Evolutionary conservation across 257 asterid species (phyloP).

Genomic region (Avicennia marina): DNA sequence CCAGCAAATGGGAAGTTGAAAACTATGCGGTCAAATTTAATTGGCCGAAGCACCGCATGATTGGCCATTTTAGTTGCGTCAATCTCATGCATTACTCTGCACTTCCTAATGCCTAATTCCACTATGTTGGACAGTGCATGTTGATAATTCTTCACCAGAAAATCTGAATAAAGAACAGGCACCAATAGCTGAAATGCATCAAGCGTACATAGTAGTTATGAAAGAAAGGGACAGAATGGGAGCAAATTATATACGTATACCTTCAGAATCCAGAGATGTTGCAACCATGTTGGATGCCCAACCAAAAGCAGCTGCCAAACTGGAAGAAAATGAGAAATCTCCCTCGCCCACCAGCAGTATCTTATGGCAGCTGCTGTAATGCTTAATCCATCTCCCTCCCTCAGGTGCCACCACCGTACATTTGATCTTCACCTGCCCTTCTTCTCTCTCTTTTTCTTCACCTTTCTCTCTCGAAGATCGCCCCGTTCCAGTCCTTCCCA

Average conservation of each 20-base stretch:
- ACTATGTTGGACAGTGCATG: slow-evolving; percentile 30
- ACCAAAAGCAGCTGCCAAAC: slow-evolving; percentile 37
- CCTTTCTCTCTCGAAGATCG: neutral
- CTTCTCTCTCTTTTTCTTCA: neutral
- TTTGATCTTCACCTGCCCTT: neutral
- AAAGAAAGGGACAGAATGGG: neutral
- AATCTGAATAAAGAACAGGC: slow-evolving; percentile 1
- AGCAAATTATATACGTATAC: neutral
- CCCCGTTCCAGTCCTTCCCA: neutral
- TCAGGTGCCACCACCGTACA: neutral
- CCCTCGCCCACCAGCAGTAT: slow-evolving; percentile 54
- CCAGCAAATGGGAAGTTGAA: slow-evolving; percentile 50
- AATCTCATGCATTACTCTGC: slow-evolving; percentile 34
- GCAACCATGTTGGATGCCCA: slow-evolving; percentile 31
- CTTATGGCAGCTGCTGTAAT: slow-evolving; percentile 28
- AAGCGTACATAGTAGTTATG: too few species aligned
- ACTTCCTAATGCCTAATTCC: slow-evolving; percentile 21
- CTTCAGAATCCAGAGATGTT: slow-evolving; percentile 32
- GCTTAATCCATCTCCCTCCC: slow-evolving; percentile 34
- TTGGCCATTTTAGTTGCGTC: slow-evolving; percentile 36
- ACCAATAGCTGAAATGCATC: too few species aligned
- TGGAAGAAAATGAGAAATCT: slow-evolving; percentile 45
- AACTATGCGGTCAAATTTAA: slow-evolving; percentile 41
- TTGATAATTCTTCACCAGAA: slow-evolving; percentile 23
- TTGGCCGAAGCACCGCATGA: slow-evolving; percentile 16